phyloP scores from a whole-genome alignment of 1,284 basidiomycete species.

The Ceratobasidium sp. region DNA sequence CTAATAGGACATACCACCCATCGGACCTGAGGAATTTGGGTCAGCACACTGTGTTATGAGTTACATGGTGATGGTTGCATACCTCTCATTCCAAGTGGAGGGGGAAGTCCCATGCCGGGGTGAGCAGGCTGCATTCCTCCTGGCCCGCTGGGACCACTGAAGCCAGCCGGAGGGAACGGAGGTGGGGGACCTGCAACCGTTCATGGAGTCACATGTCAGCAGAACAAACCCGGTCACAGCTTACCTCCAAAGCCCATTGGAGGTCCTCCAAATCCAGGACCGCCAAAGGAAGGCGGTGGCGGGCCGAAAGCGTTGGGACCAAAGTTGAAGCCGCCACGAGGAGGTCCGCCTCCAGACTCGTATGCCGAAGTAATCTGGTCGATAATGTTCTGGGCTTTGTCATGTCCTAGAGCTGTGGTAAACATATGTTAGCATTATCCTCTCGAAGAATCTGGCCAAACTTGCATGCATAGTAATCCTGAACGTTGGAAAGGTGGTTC shows the following conservation, averaged over 20 bases:
- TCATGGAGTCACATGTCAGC: slow-evolving; percentile 34
- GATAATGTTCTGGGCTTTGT: slow-evolving; percentile 95
- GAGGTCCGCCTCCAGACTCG: slow-evolving; percentile 83
- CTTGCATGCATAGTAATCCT: slow-evolving; percentile 96
- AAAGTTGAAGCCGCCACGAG: slow-evolving; percentile 81
- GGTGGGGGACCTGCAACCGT: slow-evolving; percentile 43
- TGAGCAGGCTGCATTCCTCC: slow-evolving; percentile 21
- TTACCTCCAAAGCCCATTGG: slow-evolving; percentile 52
- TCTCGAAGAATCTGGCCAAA: slow-evolving; percentile 9
- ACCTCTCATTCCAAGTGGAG: slow-evolving; percentile 34
- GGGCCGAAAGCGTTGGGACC: slow-evolving; percentile 71
- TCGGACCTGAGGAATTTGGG: slow-evolving; percentile 48
- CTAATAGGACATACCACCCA: slow-evolving; percentile 44
- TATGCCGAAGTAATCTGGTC: slow-evolving; percentile 94
- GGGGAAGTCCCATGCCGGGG: slow-evolving; percentile 27
- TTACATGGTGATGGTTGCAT: slow-evolving; percentile 7
- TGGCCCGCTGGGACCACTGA: slow-evolving; percentile 31
- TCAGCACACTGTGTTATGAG: slow-evolving; percentile 1
- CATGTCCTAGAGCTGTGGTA: slow-evolving; percentile 84
- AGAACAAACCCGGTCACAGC: slow-evolving; percentile 49
- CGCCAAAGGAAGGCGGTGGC: slow-evolving; percentile 45
- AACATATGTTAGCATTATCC: neutral
- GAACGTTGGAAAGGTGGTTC: slow-evolving; percentile 95
- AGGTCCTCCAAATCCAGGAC: slow-evolving; percentile 62
- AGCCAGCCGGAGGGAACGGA: slow-evolving; percentile 41